Conservation (phyloP, 306 rosid genomes). For the Ziziphus jujuba region DNA sequence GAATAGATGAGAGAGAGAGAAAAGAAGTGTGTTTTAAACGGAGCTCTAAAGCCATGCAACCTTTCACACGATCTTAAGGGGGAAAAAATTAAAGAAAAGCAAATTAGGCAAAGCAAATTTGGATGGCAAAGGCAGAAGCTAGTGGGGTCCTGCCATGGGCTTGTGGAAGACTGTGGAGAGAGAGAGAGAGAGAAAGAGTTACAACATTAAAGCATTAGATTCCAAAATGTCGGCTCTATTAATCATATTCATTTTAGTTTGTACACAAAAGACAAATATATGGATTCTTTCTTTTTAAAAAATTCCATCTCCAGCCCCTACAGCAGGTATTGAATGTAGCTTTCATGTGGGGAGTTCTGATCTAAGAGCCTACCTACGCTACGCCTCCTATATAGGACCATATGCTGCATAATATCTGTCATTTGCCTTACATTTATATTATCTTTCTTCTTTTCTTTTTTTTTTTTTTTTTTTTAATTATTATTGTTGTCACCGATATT, state of each 20-base stretch:
- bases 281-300: constrained; percentile 38
- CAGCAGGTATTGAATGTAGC: constrained; percentile 23
- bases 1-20: constrained; percentile 22
- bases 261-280: constrained; percentile 70
- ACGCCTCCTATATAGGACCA: constrained; percentile 2
- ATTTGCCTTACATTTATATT: too few species aligned
- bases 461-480: too few species aligned
- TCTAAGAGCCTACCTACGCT: constrained; percentile 14
- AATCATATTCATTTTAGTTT: constrained; percentile 33
- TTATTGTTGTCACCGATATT: too few species aligned
- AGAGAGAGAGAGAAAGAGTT: constrained; percentile 20
- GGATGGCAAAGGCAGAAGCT: not conserved
- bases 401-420: not conserved
- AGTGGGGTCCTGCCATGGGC: not conserved
- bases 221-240: constrained; percentile 49
- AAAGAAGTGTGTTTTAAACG: constrained; percentile 27
- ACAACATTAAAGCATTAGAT: constrained; percentile 36
- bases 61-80: constrained; percentile 66
- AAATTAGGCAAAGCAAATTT: constrained; percentile 26
- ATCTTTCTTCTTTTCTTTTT: not conserved
- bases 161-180: constrained; percentile 32
- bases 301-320: not conserved
- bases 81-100: constrained; percentile 37
- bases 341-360: constrained; percentile 52
- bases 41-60: constrained; percentile 76